Evolutionary conservation across 306 rosid genomes (phyloP).

Genomic region (Prunus davidiana): DNA sequence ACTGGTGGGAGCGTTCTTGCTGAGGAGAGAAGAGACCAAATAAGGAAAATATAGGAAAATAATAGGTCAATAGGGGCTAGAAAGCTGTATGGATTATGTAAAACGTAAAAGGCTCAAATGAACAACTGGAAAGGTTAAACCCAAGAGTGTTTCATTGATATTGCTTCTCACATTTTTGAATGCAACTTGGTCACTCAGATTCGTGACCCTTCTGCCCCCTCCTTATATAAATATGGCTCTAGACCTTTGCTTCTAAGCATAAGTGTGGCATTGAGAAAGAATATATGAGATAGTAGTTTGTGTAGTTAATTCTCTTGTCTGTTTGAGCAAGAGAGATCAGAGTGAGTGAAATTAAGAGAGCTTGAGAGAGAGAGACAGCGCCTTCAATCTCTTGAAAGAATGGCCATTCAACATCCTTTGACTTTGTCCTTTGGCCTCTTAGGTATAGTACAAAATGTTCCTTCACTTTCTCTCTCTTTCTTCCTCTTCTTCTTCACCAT

Average conservation of each 20-base stretch:
- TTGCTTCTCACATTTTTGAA: conserved; percentile 18
- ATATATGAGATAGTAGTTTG: conserved; percentile 9
- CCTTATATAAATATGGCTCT: conserved; percentile 38
- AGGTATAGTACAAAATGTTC: conserved; percentile 34
- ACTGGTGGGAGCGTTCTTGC: conserved; percentile 13
- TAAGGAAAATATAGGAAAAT: conserved; percentile 13
- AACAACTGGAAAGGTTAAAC: conserved; percentile 52
- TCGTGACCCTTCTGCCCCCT: background rate
- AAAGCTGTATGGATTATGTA: conserved; percentile 37
- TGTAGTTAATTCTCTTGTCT: conserved; percentile 15
- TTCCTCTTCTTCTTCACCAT: background rate
- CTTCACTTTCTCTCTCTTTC: background rate
- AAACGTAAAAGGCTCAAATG: conserved; percentile 16
- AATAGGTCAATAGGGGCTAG: conserved; percentile 23
- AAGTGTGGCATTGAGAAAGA: conserved; percentile 21
- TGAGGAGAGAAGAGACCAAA: conserved; percentile 21
- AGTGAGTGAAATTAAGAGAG: background rate
- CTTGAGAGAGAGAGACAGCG: background rate
- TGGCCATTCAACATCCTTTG: conserved; percentile 50
- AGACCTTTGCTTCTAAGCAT: conserved; percentile 13
- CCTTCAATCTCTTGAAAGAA: conserved; percentile 21
- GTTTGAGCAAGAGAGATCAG: background rate
- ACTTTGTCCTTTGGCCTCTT: conserved; percentile 74
- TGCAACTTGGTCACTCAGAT: conserved; percentile 24
- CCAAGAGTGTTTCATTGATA: conserved; percentile 13